These are phyloP conservation scores for Pulicaria dysenterica DNA, from an alignment of 129 eudicot species.

Conservation along the genomic window DNA sequence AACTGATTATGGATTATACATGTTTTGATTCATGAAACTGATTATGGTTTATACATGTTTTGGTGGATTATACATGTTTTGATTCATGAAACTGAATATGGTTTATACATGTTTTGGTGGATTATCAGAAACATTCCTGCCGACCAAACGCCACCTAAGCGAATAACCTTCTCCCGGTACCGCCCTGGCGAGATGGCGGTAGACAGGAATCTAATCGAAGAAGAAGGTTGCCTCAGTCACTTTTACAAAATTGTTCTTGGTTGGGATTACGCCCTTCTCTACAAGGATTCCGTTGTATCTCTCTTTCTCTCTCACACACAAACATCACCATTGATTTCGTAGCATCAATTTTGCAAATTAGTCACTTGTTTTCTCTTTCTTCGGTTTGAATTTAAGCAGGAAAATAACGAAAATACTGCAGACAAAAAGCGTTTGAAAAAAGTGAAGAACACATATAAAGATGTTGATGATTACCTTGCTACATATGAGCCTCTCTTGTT, in stretches of 20 bases:
- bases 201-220: conserved; percentile 59
- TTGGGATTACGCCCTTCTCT: conserved; percentile 73
- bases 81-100: no score
- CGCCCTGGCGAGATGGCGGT: conserved; percentile 77
- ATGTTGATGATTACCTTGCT: conserved; percentile 73
- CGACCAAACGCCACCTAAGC: no score
- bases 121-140: no score
- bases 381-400: conserved; percentile 28
- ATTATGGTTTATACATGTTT: no score
- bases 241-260: conserved; percentile 82
- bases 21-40: no score
- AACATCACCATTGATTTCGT: background rate
- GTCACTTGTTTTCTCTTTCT: background rate
- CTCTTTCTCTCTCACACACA: background rate
- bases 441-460: conserved; percentile 66
- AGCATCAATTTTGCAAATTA: background rate
- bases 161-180: no score
- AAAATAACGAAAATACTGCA: conserved; percentile 21
- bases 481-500: conserved; percentile 91
- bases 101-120: no score
- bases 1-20: no score
- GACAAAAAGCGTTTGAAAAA: conserved; percentile 42
- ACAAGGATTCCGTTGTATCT: conserved; percentile 47
- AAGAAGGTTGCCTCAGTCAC: conserved; percentile 57
- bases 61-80: no score